Conservation (phyloP, 495 filamentous ascomycete genomes). For the Hypomontagnella monticulosa region DNA sequence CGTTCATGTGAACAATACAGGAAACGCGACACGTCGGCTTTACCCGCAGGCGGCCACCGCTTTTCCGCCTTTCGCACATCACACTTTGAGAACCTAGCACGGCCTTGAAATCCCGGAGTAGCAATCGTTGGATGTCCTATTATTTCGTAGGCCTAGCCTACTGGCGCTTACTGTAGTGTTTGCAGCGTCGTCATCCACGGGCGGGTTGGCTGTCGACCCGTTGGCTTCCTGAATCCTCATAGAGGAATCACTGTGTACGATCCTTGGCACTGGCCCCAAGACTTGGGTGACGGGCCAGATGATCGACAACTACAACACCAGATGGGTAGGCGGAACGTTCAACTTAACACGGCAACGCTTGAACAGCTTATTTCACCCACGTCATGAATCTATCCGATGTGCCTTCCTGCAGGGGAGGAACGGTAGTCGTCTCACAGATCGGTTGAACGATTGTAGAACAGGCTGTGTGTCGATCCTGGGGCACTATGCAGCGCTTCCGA, state of each 20-base stretch:
- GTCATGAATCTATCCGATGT: slow-evolving; percentile 30
- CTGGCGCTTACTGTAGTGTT: slow-evolving; percentile 21
- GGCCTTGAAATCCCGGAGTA: not conserved
- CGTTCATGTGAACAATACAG: not conserved
- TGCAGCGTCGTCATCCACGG: not conserved
- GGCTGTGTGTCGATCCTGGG: slow-evolving; percentile 30
- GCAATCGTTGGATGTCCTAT: slow-evolving; percentile 2
- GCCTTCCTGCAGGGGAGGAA: slow-evolving; percentile 25
- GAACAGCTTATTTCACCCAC: slow-evolving; percentile 21
- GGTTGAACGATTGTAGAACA: slow-evolving; percentile 19
- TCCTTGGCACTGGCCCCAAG: slow-evolving; percentile 25
- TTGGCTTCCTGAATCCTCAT: slow-evolving; percentile 22
- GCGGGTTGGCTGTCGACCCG: slow-evolving; percentile 1
- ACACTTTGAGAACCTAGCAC: slow-evolving; percentile 4
- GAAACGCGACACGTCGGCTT: not conserved
- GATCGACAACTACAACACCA: slow-evolving; percentile 32
- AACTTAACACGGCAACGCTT: not conserved
- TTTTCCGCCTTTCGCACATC: slow-evolving; percentile 9
- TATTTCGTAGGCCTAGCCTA: not conserved
- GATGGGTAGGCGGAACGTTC: slow-evolving; percentile 23
- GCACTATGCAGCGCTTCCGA: slow-evolving; percentile 35
- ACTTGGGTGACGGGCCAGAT: slow-evolving; percentile 20
- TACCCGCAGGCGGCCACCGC: slow-evolving; percentile 3
- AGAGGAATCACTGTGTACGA: slow-evolving; percentile 3
- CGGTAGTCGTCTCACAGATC: slow-evolving; percentile 32